Evolutionary conservation across 2,329 filamentous ascomycete genomes (phyloP).

Genomic region (Botryotinia globosa): DNA sequence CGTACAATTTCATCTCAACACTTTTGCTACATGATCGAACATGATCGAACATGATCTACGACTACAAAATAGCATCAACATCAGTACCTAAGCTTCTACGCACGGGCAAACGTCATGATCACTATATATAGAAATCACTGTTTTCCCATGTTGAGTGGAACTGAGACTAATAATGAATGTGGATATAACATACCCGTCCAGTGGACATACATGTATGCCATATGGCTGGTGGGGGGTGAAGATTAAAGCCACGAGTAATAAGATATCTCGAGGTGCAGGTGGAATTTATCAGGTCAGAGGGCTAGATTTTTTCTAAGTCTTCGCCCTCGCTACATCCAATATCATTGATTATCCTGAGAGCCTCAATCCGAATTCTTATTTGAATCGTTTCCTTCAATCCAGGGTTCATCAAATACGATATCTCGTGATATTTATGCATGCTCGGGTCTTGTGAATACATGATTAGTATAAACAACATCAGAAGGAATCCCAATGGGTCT

Average conservation of each 20-base stretch:
- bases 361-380: neutral
- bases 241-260: neutral
- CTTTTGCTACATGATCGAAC: neutral
- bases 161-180: neutral
- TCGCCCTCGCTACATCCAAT: neutral
- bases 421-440: constrained; percentile 27
- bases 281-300: neutral
- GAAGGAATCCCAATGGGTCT: neutral
- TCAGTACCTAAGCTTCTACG: neutral
- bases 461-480: constrained; percentile 1
- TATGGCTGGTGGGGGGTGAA: neutral
- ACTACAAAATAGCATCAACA: neutral
- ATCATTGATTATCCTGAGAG: neutral
- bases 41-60: neutral
- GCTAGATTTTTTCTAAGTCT: neutral
- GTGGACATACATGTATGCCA: neutral
- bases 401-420: neutral
- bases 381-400: neutral
- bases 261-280: neutral
- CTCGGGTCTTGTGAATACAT: constrained; percentile 14
- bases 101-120: constrained; percentile 7
- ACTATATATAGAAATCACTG: neutral
- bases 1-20: neutral
- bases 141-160: constrained; percentile 11
- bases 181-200: neutral